Evolutionary conservation across 1,284 basidiomycete species (phyloP), one percentile per base, ranked within the genome.

Genomic region (Exsudoporus floridanus): DNA sequence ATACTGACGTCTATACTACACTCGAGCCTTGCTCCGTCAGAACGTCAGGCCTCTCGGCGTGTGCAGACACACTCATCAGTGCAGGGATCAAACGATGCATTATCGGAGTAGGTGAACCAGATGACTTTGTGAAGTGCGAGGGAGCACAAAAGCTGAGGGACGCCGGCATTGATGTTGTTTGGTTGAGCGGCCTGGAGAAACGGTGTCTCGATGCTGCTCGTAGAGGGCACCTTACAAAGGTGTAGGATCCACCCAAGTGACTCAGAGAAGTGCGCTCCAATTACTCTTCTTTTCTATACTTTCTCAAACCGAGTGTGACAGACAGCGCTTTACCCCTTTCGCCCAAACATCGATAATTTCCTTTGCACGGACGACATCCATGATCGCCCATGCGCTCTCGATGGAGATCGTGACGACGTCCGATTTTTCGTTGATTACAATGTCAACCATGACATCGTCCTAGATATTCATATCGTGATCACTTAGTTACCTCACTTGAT

Each of bases 21-120:
- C 86, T 99, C 80, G 97, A 99, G 68, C 97, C 97, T 12, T 99
- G 97, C 69, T 96, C 93, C 4, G 73, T 91, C 28, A 80, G 97
- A 49, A 89, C 93, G 10, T 95, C 92, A 1, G 94, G 95, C 2
- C 79, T 97, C 33, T 73, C 84, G 0, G 87, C 94, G 0, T 99
- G 97, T 68, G 88, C 92, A 13, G 82, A 94, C 59, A 90, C 91
- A 13, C 82, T 99, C 49, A 83, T 98, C 37, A 75, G 76, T 13
- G 85, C 88, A 2, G 76, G 79, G 45, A 78, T 98, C 44, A 79
- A 74, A 46, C 77, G 86, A 12, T 95, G 97, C 56, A 87, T 90
- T 65, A 90, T 98, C 51, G 97, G 96, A 8, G 94, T 92, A 3
- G 80, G 85, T 49, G 97, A 99, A 71, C 97, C 97, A 7, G 84